Percentiles rank a stretch among this genome's conserved stretches.
These are phyloP conservation scores for Irineochytrium annulatum DNA, from an alignment of 192 early-diverging fungal species.

Conservation along the genomic window DNA sequence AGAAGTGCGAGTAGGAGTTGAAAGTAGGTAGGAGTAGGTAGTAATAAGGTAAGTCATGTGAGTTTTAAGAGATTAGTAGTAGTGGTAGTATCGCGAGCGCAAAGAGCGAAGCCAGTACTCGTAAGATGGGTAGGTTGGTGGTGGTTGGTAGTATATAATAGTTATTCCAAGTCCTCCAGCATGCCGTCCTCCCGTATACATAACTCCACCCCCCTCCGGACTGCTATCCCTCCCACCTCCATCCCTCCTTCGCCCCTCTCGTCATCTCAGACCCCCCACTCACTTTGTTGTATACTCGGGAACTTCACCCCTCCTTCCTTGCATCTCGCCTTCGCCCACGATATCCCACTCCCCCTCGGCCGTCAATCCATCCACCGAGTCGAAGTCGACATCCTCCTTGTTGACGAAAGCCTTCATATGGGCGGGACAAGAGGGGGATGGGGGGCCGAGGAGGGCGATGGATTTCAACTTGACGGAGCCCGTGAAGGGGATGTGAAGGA, in stretches of 20 bases:
- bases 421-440: conserved; percentile 57
- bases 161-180: no score
- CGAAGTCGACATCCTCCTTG: conserved; percentile 87
- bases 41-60: neutral
- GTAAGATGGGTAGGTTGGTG: no score
- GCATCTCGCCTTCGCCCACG: conserved; percentile 32
- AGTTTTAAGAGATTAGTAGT: no score
- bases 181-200: no score
- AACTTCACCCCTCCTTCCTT: conserved; percentile 31
- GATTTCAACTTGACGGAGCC: conserved; percentile 86
- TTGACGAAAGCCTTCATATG: conserved; percentile 84
- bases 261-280: no score
- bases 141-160: no score
- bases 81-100: no score
- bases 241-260: neutral
- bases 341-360: conserved; percentile 83
- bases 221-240: neutral
- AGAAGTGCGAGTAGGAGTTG: neutral
- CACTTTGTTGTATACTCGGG: conserved; percentile 38
- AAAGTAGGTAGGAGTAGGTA: neutral
- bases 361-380: conserved; percentile 61
- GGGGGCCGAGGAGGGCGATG: conserved; percentile 70
- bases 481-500: conserved; percentile 76
- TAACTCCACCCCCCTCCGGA: no score
- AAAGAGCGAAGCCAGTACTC: neutral